Evolutionary conservation across 2,329 filamentous ascomycete genomes (phyloP), one percentile per base, ranked within the genome.

Genomic region (Colletotrichum shisoi): DNA sequence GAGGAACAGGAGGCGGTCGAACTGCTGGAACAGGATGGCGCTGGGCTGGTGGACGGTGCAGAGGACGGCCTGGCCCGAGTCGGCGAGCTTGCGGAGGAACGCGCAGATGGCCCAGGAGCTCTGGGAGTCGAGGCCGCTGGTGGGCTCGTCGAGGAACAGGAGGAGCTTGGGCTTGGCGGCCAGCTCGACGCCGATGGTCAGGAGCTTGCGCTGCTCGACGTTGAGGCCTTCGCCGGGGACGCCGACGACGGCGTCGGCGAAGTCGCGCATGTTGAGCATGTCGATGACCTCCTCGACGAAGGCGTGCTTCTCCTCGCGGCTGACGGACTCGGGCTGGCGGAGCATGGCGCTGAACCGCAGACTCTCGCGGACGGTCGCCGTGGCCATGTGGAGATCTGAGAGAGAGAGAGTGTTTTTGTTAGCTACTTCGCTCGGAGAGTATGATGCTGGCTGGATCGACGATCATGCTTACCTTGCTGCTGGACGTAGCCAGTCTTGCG

Each of bases 401-500:
- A 27, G 12, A n/a, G 24, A 5, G 24, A n/a, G n/a, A n/a, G n/a
- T n/a, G n/a, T n/a, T 27, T 27, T 31, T 17, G 46, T 70, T 54
- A 71, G 58, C 34, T 13, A 39, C 27, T 13, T 4, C n/a, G 5
- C 9, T 44, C 2, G 13, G 13, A 49, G 15, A 11, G 21, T 8
- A 27, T 37, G 1, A 4, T 15, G 5, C 24, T 27, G 24, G 24
- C 1, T 19, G 8, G 3, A 27, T n/a, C n/a, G n/a, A n/a, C n/a
- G 9, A 3, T 1, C 24, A 31, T 63, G 24, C 64, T 51, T 15
- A 80, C 80, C 87, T 74, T 90, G 87, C 65, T 90, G 88, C 70
- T 90, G 87, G 0, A 89, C 87, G 71, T 90, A 90, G 0, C 88
- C 88, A 0, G 86, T 89, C 73, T 88, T 87, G 7, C 88, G 81